These are phyloP conservation scores for Rubroshorea leprosula DNA, from an alignment of 345 rosid genomes.

Conservation along the genomic window DNA sequence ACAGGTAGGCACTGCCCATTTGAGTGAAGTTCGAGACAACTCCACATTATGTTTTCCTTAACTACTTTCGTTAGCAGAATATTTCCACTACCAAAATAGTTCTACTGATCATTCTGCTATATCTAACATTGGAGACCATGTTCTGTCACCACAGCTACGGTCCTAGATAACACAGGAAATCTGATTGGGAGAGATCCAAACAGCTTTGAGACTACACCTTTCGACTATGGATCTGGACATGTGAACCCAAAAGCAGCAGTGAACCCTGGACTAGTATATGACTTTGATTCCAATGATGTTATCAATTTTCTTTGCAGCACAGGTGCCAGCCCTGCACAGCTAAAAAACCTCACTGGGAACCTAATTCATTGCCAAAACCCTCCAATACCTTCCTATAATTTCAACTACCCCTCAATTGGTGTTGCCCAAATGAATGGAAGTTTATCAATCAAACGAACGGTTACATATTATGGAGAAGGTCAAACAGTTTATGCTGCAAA, in stretches of 20 bases:
- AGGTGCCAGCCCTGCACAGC: constrained; percentile 37
- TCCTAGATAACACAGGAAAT: constrained; percentile 27
- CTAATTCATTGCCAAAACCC: constrained; percentile 26
- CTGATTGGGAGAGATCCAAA: constrained; percentile 34
- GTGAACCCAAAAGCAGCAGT: constrained; percentile 37
- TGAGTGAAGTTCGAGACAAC: too few relatives aligned
- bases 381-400: constrained; percentile 21
- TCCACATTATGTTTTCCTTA: too few relatives aligned
- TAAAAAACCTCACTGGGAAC: constrained; percentile 41
- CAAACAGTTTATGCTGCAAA: constrained; percentile 25
- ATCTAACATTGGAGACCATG: background rate
- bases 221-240: constrained; percentile 57
- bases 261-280: constrained; percentile 40
- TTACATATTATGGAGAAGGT: constrained; percentile 39
- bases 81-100: too few relatives aligned
- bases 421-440: constrained; percentile 38
- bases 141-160: constrained; percentile 25
- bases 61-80: too few relatives aligned
- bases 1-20: too few relatives aligned
- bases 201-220: constrained; percentile 33
- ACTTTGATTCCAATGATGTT: constrained; percentile 26
- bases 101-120: background rate
- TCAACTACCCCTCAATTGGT: constrained; percentile 49
- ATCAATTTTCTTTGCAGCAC: constrained; percentile 44
- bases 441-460: constrained; percentile 29